Conservation (phyloP, 352 stramenopile species). For the Phytophthora pisi region DNA sequence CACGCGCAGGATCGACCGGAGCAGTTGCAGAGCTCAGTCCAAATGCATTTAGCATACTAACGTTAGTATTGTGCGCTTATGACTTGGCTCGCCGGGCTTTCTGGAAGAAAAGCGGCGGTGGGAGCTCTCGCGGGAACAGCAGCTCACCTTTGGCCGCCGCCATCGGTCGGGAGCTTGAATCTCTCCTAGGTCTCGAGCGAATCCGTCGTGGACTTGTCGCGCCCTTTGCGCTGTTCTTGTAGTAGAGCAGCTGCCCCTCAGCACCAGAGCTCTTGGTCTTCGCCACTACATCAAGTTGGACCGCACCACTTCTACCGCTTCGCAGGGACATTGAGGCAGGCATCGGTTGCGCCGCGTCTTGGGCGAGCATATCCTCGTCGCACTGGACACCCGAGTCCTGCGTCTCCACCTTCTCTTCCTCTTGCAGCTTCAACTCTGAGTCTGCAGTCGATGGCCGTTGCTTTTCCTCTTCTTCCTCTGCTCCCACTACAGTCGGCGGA, state of each 20-base stretch:
- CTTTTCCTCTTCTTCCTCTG: not conserved
- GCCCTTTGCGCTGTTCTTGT: slow-evolving; percentile 2
- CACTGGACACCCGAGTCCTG: slow-evolving; percentile 42
- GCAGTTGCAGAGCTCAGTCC: not conserved
- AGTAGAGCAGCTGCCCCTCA: slow-evolving; percentile 8
- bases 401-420: slow-evolving; percentile 11
- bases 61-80: slow-evolving; percentile 6
- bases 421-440: not conserved
- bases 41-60: not conserved
- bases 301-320: not conserved
- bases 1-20: not conserved
- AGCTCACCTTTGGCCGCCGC: slow-evolving; percentile 10
- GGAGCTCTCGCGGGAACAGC: slow-evolving; percentile 34
- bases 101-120: slow-evolving; percentile 56
- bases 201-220: not conserved
- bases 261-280: not conserved
- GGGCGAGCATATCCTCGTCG: slow-evolving; percentile 23
- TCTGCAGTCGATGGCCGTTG: not conserved
- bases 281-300: not conserved
- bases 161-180: not conserved
- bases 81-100: slow-evolving; percentile 27
- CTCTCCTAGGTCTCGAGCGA: not conserved
- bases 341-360: not conserved
- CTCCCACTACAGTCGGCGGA: not conserved
- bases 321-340: not conserved